A percentile compares a stretch with the other conserved stretches of the same genome.
These are phyloP conservation scores for Bidens hawaiensis DNA, from an alignment of 140 eudicot species.

Conservation along the genomic window DNA sequence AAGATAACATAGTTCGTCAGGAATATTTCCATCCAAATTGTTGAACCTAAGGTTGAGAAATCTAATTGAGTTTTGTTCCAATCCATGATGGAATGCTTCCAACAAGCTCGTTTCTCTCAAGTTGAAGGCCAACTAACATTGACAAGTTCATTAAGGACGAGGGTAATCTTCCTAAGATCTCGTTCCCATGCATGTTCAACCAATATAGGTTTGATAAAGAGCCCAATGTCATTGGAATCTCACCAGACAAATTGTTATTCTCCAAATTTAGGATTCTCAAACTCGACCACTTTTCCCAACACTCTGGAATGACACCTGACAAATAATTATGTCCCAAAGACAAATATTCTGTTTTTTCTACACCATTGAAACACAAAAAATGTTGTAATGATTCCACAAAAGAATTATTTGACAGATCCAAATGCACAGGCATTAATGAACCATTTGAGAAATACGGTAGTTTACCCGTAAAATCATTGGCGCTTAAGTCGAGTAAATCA, in stretches of 20 bases:
- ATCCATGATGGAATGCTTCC: conserved; percentile 36
- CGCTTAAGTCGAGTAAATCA: too few relatives aligned
- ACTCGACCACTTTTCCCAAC: conserved; percentile 25
- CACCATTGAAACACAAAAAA: conserved; percentile 22
- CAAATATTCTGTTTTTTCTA: conserved; percentile 3
- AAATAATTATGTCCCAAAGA: conserved; percentile 30
- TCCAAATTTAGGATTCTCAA: conserved; percentile 21
- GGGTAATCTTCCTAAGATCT: conserved; percentile 29
- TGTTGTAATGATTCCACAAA: too few relatives aligned
- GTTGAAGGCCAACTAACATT: conserved; percentile 14
- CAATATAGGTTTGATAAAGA: conserved; percentile 6
- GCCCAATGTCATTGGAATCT: too few relatives aligned
- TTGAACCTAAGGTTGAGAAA: too few relatives aligned
- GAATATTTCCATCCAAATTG: too few relatives aligned
- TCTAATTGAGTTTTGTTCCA: too few relatives aligned
- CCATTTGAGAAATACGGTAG: too few relatives aligned
- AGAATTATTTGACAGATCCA: too few relatives aligned
- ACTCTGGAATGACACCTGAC: conserved; percentile 40
- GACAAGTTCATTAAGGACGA: conserved; percentile 23
- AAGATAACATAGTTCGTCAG: too few relatives aligned
- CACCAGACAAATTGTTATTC: conserved; percentile 28
- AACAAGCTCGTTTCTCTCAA: conserved; percentile 22
- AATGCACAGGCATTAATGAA: too few relatives aligned
- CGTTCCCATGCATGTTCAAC: conserved; percentile 29
- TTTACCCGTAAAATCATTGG: conserved; percentile 20